Conservation (phyloP, 768 basidiomycete species). For the Heimioporus sp. region DNA sequence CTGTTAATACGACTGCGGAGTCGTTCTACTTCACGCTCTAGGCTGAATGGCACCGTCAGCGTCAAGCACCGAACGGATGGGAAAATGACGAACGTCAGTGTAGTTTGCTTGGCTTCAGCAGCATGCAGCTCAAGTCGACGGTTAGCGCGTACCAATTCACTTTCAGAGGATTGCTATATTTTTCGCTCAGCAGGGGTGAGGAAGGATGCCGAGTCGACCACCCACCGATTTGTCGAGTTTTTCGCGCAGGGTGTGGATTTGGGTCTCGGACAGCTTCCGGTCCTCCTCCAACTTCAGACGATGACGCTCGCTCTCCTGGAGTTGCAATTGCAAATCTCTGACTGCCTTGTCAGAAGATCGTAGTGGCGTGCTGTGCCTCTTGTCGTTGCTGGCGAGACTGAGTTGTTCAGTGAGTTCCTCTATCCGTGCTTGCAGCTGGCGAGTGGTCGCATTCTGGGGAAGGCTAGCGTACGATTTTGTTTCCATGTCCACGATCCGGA, state of each 20-base stretch:
- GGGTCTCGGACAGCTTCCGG: conserved; percentile 54
- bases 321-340: conserved; percentile 53
- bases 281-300: conserved; percentile 65
- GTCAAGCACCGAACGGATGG: not conserved
- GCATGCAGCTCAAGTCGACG: conserved; percentile 77
- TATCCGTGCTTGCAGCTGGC: conserved; percentile 65
- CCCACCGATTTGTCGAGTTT: conserved; percentile 59
- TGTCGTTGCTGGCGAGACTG: conserved; percentile 42
- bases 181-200: conserved; percentile 3
- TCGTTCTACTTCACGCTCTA: conserved; percentile 69
- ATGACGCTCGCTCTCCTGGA: conserved; percentile 62
- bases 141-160: conserved; percentile 64
- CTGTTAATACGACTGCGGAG: conserved; percentile 62
- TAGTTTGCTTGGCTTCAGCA: conserved; percentile 67
- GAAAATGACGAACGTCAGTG: conserved; percentile 52
- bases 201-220: conserved; percentile 22
- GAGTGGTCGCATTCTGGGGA: conserved; percentile 53
- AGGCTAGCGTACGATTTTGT: conserved; percentile 69
- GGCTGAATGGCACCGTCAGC: conserved; percentile 32
- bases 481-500: conserved; percentile 80
- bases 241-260: conserved; percentile 55
- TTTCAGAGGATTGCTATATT: conserved; percentile 66
- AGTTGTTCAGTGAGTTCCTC: conserved; percentile 62
- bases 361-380: conserved; percentile 29
- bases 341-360: conserved; percentile 46